Percentiles rank a stretch among this genome's conserved stretches.
Evolutionary conservation across 1,139 yeast species (phyloP).

Genomic region (Starmera stellimalicola): DNA sequence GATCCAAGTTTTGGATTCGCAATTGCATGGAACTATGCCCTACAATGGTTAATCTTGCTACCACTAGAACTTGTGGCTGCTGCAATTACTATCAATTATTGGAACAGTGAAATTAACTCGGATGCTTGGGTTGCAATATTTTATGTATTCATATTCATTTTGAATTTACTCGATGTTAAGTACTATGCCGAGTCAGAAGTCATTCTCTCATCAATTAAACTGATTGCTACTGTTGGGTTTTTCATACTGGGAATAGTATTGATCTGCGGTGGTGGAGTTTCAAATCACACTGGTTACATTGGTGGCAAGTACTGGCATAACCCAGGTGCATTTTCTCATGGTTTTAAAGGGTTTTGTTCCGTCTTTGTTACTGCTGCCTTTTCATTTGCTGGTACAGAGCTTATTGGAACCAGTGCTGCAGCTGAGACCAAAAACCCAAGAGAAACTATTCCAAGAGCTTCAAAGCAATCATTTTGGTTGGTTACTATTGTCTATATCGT

Average conservation of each 20-base stretch:
- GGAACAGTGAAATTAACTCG: conserved; percentile 48
- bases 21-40: conserved; percentile 62
- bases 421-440: conserved; percentile 82
- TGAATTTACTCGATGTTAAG: conserved; percentile 48
- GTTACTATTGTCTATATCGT: conserved; percentile 56
- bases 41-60: conserved; percentile 61
- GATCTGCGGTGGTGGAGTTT: conserved; percentile 48
- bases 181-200: conserved; percentile 60
- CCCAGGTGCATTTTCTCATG: conserved; percentile 53
- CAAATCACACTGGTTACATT: conserved; percentile 34
- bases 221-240: conserved; percentile 56
- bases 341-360: conserved; percentile 47
- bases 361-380: conserved; percentile 49
- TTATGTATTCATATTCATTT: conserved; percentile 42
- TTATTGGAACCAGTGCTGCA: conserved; percentile 81
- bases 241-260: conserved; percentile 61
- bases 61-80: conserved; percentile 72
- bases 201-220: conserved; percentile 47
- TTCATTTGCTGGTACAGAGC: conserved; percentile 57
- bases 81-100: conserved; percentile 55
- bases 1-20: conserved; percentile 73
- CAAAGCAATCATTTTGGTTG: conserved; percentile 74
- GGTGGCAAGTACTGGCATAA: conserved; percentile 48
- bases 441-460: conserved; percentile 58
- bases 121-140: conserved; percentile 64